These are phyloP conservation scores for Haberlea rhodopensis DNA, from an alignment of 257 asterid species.

Conservation along the genomic window DNA sequence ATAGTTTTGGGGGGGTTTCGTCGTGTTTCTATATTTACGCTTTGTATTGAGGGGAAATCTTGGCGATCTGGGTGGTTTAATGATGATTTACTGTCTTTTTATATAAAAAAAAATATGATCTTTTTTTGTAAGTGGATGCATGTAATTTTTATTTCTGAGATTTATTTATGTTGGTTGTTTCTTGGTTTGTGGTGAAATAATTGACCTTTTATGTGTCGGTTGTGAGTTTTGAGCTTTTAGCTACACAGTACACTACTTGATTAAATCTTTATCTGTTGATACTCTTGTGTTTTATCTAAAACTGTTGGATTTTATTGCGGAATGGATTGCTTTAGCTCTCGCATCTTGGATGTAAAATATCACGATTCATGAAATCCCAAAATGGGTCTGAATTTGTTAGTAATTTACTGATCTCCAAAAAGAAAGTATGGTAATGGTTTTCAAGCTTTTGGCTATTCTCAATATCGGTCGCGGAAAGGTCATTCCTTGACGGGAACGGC, in stretches of 20 bases:
- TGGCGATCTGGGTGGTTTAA: slow-evolving; percentile 19
- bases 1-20: neutral
- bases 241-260: neutral
- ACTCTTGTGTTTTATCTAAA: neutral
- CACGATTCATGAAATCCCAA: slow-evolving; percentile 7
- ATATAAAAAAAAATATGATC: neutral
- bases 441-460: slow-evolving; percentile 10
- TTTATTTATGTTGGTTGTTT: neutral
- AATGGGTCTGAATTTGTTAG: neutral
- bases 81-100: neutral
- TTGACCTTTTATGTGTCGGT: neutral
- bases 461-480: no score
- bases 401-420: slow-evolving; percentile 14
- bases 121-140: neutral
- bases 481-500: no score
- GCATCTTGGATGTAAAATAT: neutral
- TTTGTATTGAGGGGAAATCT: neutral
- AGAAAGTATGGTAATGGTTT: neutral
- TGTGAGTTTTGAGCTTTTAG: neutral
- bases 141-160: neutral
- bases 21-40: neutral
- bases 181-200: neutral
- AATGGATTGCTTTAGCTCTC: neutral
- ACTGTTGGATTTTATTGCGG: neutral
- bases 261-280: neutral